Percentiles rank a stretch among this genome's conserved stretches.
phyloP scores from a whole-genome alignment of 176 grass and related monocot species.

The Ananas comosus region DNA sequence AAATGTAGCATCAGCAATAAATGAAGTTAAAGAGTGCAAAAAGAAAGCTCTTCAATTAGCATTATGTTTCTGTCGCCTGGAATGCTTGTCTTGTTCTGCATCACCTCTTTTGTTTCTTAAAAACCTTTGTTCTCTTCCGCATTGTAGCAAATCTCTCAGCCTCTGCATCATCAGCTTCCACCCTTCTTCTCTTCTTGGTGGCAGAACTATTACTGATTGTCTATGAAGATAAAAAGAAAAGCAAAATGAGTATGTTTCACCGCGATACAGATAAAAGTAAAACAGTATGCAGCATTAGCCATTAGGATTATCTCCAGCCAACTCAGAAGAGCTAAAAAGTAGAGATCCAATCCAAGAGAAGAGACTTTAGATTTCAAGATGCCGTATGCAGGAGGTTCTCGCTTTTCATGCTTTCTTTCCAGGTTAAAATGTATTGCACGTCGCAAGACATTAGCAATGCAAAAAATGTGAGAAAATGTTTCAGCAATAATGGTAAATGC shows the following conservation, averaged over 20 bases:
- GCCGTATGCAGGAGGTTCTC: too few relatives aligned
- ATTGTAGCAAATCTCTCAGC: conserved; percentile 20
- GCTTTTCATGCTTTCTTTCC: too few relatives aligned
- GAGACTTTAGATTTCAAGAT: too few relatives aligned
- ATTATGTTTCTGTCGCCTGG: too few relatives aligned
- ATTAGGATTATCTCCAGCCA: too few relatives aligned
- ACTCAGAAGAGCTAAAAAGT: too few relatives aligned
- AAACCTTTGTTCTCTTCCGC: conserved; percentile 23
- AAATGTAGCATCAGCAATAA: too few relatives aligned
- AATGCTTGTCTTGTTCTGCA: background rate
- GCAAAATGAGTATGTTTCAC: background rate
- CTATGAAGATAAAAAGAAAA: conserved; percentile 7
- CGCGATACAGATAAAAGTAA: too few relatives aligned
- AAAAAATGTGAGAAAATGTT: background rate
- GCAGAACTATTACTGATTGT: conserved; percentile 53
- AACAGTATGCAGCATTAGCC: too few relatives aligned
- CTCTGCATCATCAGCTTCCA: conserved; percentile 50
- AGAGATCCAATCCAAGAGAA: too few relatives aligned
- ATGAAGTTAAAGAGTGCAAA: conserved; percentile 1
- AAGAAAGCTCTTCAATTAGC: too few relatives aligned
- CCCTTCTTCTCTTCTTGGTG: conserved; percentile 43
- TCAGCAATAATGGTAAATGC: background rate
- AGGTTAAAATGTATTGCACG: too few relatives aligned
- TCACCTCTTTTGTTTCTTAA: conserved; percentile 40
- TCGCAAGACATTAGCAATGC: background rate